Evolutionary conservation across 176 grass and related monocot genomes (phyloP).

Genomic region (Cenchrus americanus): DNA sequence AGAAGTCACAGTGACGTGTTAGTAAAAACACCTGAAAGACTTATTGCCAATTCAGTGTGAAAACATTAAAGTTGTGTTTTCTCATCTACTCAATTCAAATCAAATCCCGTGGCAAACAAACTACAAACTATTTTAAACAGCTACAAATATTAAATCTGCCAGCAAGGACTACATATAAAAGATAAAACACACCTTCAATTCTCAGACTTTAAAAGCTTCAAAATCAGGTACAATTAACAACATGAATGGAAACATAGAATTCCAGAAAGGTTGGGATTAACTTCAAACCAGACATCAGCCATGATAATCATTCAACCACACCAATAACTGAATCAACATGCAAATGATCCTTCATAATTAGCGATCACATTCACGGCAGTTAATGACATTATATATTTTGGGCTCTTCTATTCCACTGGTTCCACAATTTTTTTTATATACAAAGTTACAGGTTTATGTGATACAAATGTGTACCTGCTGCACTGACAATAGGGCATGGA

Average conservation of each 20-base stretch:
- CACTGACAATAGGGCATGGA: too few relatives aligned
- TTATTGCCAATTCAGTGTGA: too few relatives aligned
- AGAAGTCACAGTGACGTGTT: slow-evolving; percentile 2
- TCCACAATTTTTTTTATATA: not conserved
- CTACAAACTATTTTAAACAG: not conserved
- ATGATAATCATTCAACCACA: not conserved
- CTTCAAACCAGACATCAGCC: not conserved
- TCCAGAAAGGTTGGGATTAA: not conserved
- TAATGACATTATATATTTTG: not conserved
- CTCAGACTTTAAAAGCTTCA: not conserved
- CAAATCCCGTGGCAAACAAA: not conserved
- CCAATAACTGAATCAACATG: not conserved
- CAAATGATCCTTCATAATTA: not conserved
- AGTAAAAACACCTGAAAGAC: not conserved
- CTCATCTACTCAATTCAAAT: not conserved
- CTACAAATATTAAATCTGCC: not conserved
- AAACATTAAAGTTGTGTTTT: not conserved
- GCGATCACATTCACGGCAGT: not conserved
- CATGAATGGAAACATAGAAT: not conserved
- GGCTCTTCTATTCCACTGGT: not conserved
- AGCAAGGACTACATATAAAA: not conserved
- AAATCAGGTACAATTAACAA: not conserved
- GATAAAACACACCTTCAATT: not conserved
- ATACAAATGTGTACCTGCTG: not conserved
- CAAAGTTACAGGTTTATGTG: not conserved